Base-by-base conservation (phyloP, 345 rosid genomes). In the Gossypium stocksii region DNA sequence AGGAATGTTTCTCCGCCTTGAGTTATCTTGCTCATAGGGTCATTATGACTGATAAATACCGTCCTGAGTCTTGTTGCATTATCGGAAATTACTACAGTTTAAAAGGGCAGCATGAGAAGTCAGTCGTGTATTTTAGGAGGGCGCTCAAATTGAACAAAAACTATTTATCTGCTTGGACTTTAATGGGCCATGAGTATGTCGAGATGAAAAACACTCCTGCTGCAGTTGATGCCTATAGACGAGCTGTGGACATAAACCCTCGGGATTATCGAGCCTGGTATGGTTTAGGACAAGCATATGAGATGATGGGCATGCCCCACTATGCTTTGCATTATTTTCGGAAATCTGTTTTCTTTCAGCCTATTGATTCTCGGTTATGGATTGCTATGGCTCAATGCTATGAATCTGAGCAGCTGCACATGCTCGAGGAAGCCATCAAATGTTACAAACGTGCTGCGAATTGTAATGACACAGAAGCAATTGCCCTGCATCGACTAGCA, bases 191-290 rank as follows among this genome's bases (percentile, higher is more conserved):
- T 44, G 99, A 93, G 72, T 95, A 89, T 76, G 94, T 91, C 3
- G 98, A 95, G 81, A 95, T 95, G 99, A 93, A 95, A 79, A 95
- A 91, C 84, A 91, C 92, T 2, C 90, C 99, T 62, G 97, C 99
- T 58, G 99, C 99, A 8, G 79, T 95, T 72, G 99, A 95, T 86
- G 99, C 98, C 46, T 95, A 95, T 70, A 85, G 97, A 82, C 78
- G 94, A 66, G 99, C 98, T 77, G 98, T 95, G 75, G 99, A 93
- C 76, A 89, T 95, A 77, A 87, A 88, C 80, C 88, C 98, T 12
- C 73, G 89, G 76, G 99, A 95, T 76, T 93, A 91, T 66, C 56
- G 71, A 66, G 71, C 71, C 13, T 66, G 56, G 71, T 66, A 66
- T 66, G 71, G 71, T 12, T 66, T 66, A 19, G 71, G 71, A 13